These are phyloP conservation scores for Penicillium fuscoglaucum DNA, from an alignment of 2,329 filamentous ascomycete species.

Conservation along the genomic window DNA sequence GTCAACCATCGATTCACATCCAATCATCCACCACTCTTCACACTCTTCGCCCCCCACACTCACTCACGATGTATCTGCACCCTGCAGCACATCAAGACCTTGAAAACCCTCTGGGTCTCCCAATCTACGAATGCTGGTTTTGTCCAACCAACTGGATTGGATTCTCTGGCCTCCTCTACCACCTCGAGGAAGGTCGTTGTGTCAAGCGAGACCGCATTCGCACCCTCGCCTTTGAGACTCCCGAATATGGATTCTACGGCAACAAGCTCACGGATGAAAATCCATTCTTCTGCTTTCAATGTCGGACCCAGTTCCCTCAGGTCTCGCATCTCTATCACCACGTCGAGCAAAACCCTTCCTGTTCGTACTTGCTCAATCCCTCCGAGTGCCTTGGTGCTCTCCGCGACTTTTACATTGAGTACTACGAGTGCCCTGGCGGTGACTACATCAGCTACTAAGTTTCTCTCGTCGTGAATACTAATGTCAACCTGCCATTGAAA, in stretches of 20 bases:
- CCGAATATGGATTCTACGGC: conserved; percentile 1
- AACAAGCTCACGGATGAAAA: background rate
- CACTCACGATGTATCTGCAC: background rate
- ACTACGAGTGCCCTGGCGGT: conserved; percentile 2
- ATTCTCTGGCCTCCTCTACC: background rate
- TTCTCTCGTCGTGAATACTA: background rate
- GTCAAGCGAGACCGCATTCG: background rate
- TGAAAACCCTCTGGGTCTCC: background rate
- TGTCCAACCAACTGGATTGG: background rate
- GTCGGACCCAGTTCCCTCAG: background rate
- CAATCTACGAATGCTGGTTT: conserved; percentile 10
- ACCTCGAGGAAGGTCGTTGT: conserved; percentile 1
- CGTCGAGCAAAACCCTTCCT: background rate
- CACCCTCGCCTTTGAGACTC: conserved; percentile 4
- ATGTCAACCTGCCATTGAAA: background rate
- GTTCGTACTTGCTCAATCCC: background rate
- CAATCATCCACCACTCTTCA: background rate
- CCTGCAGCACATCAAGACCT: background rate
- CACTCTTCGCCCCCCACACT: background rate
- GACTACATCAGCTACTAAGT: background rate
- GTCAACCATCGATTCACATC: background rate
- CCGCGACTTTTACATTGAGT: conserved; percentile 5
- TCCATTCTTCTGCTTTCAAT: conserved; percentile 3
- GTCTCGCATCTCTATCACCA: conserved; percentile 1
- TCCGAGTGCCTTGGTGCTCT: background rate